Evolutionary conservation across 73 alveolate genomes (phyloP).

Genomic region (Loxodes magnus): DNA sequence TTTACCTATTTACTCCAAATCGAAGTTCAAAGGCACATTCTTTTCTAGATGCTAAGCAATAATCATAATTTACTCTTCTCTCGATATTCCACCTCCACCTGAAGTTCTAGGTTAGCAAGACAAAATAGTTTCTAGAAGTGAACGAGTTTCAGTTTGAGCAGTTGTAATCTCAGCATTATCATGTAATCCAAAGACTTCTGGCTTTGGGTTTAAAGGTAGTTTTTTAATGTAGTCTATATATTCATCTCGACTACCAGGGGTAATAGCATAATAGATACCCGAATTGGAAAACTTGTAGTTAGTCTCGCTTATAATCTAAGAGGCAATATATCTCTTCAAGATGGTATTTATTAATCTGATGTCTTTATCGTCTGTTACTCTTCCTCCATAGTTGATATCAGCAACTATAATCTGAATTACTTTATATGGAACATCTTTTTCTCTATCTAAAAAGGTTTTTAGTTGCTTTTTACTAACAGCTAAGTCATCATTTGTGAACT

Average conservation of each 20-base stretch:
- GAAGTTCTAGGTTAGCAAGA: conserved; percentile 92
- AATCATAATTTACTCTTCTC: conserved; percentile 88
- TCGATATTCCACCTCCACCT: conserved; percentile 84
- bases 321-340: conserved; percentile 83
- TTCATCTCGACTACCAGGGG: conserved; percentile 91
- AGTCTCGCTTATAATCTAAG: conserved; percentile 77
- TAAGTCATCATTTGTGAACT: conserved; percentile 98
- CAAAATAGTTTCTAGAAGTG: conserved; percentile 79
- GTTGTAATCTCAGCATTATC: conserved; percentile 99
- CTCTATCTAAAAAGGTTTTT: conserved; percentile 95
- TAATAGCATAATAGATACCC: conserved; percentile 89
- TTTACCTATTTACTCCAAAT: conserved; percentile 80
- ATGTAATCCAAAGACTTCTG: conserved; percentile 99
- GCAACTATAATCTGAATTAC: conserved; percentile 97
- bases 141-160: conserved; percentile 89
- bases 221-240: conserved; percentile 91
- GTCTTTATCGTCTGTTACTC: conserved; percentile 99
- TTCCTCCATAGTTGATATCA: conserved; percentile 99
- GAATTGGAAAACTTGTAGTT: conserved; percentile 83
- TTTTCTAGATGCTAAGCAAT: conserved; percentile 63
- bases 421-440: conserved; percentile 70
- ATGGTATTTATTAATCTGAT: conserved; percentile 84
- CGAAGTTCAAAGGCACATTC: conserved; percentile 93
- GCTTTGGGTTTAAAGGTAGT: conserved; percentile 94
- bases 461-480: conserved; percentile 96